Evolutionary conservation across 331 rosid species (phyloP).

Genomic region (Cydonia oblonga): DNA sequence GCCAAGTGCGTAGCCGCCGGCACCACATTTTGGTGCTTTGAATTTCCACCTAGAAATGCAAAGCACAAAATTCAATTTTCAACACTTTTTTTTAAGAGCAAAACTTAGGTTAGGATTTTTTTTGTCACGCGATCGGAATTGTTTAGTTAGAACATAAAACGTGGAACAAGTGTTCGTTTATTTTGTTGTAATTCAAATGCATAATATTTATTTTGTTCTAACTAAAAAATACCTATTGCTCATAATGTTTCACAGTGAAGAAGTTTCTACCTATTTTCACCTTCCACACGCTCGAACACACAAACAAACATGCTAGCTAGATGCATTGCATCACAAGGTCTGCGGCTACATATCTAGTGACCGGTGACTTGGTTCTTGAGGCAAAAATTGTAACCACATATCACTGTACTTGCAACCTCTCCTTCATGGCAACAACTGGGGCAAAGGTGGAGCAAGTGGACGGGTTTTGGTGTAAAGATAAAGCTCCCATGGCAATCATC

Average conservation of each 20-base stretch:
- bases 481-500: neutral
- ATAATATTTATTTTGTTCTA: neutral
- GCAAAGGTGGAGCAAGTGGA: neutral
- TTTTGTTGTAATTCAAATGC: too few relatives aligned
- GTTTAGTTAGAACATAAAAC: neutral
- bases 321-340: neutral
- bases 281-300: neutral
- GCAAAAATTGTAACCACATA: neutral
- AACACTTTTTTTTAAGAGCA: neutral
- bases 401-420: neutral
- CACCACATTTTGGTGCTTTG: neutral
- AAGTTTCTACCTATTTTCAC: too few relatives aligned
- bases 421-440: neutral
- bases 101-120: too few relatives aligned
- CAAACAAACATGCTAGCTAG: neutral
- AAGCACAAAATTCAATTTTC: neutral
- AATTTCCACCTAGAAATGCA: neutral
- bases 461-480: neutral
- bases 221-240: neutral
- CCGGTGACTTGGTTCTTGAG: neutral
- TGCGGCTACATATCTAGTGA: neutral
- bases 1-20: neutral
- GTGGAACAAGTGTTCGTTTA: neutral
- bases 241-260: neutral
- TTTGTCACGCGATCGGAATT: neutral